Evolutionary conservation across 148 eudicot species (phyloP), one percentile per base, ranked within the genome.

Genomic region (Fagopyrum homotropicum): DNA sequence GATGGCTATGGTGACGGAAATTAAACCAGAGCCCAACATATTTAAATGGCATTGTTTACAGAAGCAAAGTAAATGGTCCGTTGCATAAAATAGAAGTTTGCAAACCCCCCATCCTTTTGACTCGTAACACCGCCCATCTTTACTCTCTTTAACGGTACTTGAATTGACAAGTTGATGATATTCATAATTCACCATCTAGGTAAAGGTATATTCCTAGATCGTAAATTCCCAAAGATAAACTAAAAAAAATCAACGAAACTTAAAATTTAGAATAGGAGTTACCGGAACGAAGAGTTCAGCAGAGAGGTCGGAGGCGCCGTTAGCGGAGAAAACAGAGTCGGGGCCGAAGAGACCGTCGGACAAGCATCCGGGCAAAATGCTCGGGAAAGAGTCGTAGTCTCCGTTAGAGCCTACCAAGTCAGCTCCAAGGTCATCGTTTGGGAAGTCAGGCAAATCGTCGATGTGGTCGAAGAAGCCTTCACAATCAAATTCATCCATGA

Each of bases 241-340:
- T 22, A 22, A 22, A 22, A 48, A 6, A 47, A 17, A 47, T 48
- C 17, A 46, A 50, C 29, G 54, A 45, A 72, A 47, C 7, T 12
- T 19, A 30, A 16, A 29, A n/a, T 1, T 15, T 7, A 57, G n/a
- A 17, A 75, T 16, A 17, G 59, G 4, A 30, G 10, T 87, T 78
- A 92, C 98, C 83, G 96, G 98, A 82, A 93, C 89, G 29, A 93
- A 81, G 70, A 90, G 91, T 64, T 92, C 84, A 1, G 96, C 84
- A 3, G 95, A 87, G 56, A 90, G 88, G 81, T 85, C 91, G 2
- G 98, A 81, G 0, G 85, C 87, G 57, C 78, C 61, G 60, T 76
- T 79, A 73, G 69, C 84, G 46, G 89, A 79, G 77, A 90, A 86
- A 63, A 78, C 80, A 1, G 85, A 73, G 77, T 78, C 87, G 12